phyloP scores from a whole-genome alignment of 2,329 filamentous ascomycete genomes.

The Cladophialophora yegresii region DNA sequence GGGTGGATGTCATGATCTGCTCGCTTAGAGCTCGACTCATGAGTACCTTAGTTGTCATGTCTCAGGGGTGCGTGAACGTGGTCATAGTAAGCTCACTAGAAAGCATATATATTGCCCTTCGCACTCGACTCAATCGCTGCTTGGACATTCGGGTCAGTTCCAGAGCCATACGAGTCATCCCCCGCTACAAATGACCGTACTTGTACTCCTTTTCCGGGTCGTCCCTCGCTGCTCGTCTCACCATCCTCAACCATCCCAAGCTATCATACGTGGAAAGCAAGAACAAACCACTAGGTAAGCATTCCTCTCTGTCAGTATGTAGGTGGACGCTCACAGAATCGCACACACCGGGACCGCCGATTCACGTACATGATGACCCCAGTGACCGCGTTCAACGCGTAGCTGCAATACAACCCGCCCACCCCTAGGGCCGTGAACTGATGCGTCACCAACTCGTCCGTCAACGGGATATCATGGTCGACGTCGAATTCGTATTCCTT shows the following conservation, averaged over 20 bases:
- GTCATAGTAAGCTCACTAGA: background rate
- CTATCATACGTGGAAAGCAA: slow-evolving; percentile 2
- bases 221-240: background rate
- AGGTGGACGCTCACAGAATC: too few species aligned
- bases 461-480: slow-evolving; percentile 3
- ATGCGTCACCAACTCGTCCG: slow-evolving; percentile 9
- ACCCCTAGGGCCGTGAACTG: slow-evolving; percentile 9
- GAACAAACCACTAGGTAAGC: background rate
- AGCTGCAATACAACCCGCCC: slow-evolving; percentile 16
- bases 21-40: background rate
- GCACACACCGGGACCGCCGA: background rate
- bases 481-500: slow-evolving; percentile 4
- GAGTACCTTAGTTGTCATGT: too few species aligned
- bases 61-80: too few species aligned
- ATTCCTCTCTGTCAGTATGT: slow-evolving; percentile 1
- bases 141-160: background rate
- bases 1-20: too few species aligned
- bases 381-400: slow-evolving; percentile 10
- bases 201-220: background rate
- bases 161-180: background rate
- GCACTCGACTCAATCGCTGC: background rate
- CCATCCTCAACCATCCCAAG: background rate
- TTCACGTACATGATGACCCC: slow-evolving; percentile 10
- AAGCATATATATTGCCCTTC: background rate
- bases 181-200: slow-evolving; percentile 3